Evolutionary conservation across 1,284 basidiomycete species (phyloP).

Genomic region (Takashimella koratensis): DNA sequence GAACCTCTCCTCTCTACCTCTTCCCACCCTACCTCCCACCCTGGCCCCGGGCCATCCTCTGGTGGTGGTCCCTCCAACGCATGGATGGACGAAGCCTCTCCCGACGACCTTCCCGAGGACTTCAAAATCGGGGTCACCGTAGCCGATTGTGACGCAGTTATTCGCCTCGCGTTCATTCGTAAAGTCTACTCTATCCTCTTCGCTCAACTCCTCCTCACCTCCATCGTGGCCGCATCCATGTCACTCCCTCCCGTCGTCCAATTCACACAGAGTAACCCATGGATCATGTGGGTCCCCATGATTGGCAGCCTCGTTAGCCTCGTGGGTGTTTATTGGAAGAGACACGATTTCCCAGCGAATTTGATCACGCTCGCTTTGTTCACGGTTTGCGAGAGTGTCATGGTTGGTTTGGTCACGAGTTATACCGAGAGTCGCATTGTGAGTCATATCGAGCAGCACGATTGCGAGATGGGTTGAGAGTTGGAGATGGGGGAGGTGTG

Average conservation of each 20-base stretch:
- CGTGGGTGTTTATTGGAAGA: conserved; percentile 45
- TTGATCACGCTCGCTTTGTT: conserved; percentile 53
- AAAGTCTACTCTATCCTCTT: conserved; percentile 48
- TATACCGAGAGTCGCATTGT: conserved; percentile 46
- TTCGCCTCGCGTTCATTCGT: conserved; percentile 47
- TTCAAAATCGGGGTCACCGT: conserved; percentile 49
- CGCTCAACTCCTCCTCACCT: conserved; percentile 41
- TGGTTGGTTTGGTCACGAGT: conserved; percentile 49
- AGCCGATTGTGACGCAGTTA: conserved; percentile 46
- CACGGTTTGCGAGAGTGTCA: conserved; percentile 51
- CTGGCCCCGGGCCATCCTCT: no score
- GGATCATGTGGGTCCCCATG: conserved; percentile 46
- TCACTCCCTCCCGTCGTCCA: conserved; percentile 28
- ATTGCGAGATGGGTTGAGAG: neutral
- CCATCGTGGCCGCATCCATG: conserved; percentile 30
- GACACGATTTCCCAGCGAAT: conserved; percentile 51
- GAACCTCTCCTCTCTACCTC: conserved; percentile 29
- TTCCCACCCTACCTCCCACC: neutral
- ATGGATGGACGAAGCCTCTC: conserved; percentile 41
- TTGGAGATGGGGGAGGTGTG: neutral
- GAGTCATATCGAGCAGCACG: conserved; percentile 14
- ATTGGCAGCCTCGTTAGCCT: conserved; percentile 45
- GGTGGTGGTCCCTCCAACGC: no score
- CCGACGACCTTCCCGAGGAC: conserved; percentile 44
- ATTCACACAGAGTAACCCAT: conserved; percentile 41